These are phyloP conservation scores for Aegilops longissima DNA, from an alignment of 176 grass and related monocot genomes.

Conservation along the genomic window DNA sequence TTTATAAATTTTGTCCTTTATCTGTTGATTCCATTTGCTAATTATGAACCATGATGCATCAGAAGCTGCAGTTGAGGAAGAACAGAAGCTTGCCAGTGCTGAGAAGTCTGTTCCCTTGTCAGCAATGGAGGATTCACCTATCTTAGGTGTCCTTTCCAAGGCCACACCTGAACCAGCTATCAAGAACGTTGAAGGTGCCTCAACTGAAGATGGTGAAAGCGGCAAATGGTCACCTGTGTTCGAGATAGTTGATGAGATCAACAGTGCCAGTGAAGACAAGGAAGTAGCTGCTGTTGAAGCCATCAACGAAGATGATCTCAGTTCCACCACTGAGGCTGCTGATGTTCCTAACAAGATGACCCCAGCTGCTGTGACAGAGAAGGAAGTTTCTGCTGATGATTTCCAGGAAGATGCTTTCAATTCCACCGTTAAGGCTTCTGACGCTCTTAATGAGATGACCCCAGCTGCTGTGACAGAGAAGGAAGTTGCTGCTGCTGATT, in stretches of 20 bases:
- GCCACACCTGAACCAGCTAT: conserved; percentile 3
- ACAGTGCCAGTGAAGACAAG: background rate
- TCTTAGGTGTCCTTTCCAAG: conserved; percentile 48
- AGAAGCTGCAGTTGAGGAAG: conserved; percentile 21
- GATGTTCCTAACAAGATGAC: background rate
- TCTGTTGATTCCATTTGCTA: background rate
- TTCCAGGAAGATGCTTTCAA: too few relatives aligned
- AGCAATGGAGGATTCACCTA: conserved; percentile 48
- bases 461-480: too few relatives aligned
- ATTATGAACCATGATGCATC: background rate
- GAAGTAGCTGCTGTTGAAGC: background rate
- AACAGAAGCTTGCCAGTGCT: background rate
- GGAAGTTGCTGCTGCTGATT: too few relatives aligned
- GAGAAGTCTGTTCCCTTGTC: conserved; percentile 23
- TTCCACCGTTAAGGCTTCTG: background rate
- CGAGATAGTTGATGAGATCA: conserved; percentile 26
- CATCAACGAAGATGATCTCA: conserved; percentile 9
- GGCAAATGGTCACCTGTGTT: conserved; percentile 22
- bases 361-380: background rate
- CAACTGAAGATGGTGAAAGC: background rate
- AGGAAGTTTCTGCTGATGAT: background rate
- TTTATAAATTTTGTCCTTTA: background rate
- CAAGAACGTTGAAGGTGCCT: conserved; percentile 8
- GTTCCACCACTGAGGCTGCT: background rate
- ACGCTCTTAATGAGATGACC: background rate